These are phyloP conservation scores for Nitzschia sp. DNA, from an alignment of 108 stramenopile species.

Conservation along the genomic window DNA sequence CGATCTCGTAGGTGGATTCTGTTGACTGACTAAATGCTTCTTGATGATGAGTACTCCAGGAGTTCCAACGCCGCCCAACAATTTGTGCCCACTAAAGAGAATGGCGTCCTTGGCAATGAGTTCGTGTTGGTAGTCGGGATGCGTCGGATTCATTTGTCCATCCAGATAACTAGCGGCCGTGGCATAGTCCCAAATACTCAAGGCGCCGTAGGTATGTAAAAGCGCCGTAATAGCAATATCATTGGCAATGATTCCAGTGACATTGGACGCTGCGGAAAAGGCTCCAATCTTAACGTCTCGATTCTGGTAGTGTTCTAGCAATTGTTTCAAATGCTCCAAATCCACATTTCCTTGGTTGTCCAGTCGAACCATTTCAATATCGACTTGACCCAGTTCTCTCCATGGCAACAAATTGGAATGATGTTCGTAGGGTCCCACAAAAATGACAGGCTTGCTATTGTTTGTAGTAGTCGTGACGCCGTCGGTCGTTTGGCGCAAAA, in stretches of 20 bases:
- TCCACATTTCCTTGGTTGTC: constrained; percentile 56
- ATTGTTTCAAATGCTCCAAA: constrained; percentile 65
- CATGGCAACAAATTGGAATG: constrained; percentile 97
- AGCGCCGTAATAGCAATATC: constrained; percentile 77
- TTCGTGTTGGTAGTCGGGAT: constrained; percentile 38
- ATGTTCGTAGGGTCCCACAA: constrained; percentile 96
- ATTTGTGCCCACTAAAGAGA: constrained; percentile 84
- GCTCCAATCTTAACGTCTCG: constrained; percentile 77
- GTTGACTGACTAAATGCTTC: constrained; percentile 73
- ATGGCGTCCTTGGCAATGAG: constrained; percentile 82
- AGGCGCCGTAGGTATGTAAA: constrained; percentile 84
- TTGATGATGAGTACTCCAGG: constrained; percentile 93
- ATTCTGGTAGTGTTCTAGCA: constrained; percentile 52
- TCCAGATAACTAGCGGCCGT: constrained; percentile 92
- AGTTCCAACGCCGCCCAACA: constrained; percentile 80
- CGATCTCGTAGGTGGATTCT: constrained; percentile 65
- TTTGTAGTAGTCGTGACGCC: background rate
- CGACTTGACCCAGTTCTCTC: constrained; percentile 87
- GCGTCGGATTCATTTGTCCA: constrained; percentile 90
- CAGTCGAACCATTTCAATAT: constrained; percentile 58
- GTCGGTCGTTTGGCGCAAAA: constrained; percentile 1
- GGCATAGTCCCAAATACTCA: constrained; percentile 96
- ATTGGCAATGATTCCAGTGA: constrained; percentile 89
- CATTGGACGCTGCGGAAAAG: constrained; percentile 93
- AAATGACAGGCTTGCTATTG: constrained; percentile 64